phyloP scores from a whole-genome alignment of 768 basidiomycete genomes.

The Hericium alpestre region DNA sequence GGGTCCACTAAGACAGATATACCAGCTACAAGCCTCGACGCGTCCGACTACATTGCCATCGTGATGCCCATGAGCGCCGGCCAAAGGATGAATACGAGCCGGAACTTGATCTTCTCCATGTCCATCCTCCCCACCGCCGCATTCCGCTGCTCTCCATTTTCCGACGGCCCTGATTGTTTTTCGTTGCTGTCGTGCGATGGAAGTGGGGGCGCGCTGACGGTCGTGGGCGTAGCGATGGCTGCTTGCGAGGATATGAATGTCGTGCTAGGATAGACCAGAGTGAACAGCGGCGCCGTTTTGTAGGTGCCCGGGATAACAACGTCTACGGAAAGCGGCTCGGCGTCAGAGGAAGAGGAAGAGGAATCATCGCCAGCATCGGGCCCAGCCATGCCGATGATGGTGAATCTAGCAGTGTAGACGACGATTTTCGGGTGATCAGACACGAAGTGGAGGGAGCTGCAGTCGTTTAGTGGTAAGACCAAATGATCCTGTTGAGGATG shows the following conservation, averaged over 20 bases:
- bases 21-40: too few species aligned
- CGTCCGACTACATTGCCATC: neutral
- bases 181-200: neutral
- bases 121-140: neutral
- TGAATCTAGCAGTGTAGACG: constrained; percentile 1
- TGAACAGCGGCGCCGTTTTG: neutral
- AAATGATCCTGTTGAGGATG: neutral
- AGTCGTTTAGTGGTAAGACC: neutral
- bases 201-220: neutral
- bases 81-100: constrained; percentile 4
- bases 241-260: neutral
- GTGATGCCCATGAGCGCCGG: constrained; percentile 3
- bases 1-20: too few species aligned
- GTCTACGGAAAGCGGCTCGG: neutral
- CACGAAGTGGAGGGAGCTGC: constrained; percentile 1
- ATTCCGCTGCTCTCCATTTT: neutral
- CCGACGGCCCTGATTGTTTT: neutral
- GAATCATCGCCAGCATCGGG: neutral
- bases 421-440: neutral
- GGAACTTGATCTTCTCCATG: constrained; percentile 5
- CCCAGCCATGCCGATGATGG: neutral
- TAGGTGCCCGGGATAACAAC: neutral
- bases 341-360: neutral
- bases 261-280: neutral
- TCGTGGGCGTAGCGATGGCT: neutral